Evolutionary conservation across 805 yeast genomes (phyloP).

Genomic region (Hanseniaspora vineae): DNA sequence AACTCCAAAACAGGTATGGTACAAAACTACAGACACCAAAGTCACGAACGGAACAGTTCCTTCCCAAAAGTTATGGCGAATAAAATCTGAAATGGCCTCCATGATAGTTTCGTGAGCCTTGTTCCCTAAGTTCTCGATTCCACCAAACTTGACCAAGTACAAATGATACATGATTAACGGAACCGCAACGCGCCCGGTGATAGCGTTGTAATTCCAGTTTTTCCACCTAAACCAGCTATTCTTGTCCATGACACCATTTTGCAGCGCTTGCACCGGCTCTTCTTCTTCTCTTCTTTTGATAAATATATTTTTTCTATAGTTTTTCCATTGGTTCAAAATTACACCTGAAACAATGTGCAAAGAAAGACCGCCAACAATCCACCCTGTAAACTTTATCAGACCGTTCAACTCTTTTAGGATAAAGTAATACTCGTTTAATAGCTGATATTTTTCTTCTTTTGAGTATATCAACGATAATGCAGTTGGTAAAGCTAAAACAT

Average conservation of each 20-base stretch:
- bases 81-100: not conserved
- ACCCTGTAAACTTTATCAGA: not conserved
- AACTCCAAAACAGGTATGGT: not conserved
- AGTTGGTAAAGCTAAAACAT: not conserved
- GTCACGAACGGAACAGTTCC: not conserved
- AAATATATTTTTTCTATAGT: not conserved
- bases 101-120: not conserved
- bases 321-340: not conserved
- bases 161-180: not conserved
- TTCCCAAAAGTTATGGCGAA: not conserved
- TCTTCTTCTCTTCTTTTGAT: not conserved
- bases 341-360: not conserved
- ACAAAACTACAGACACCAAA: not conserved
- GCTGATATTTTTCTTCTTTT: not conserved
- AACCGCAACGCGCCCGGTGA: not conserved
- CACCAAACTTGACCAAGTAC: not conserved
- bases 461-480: not conserved
- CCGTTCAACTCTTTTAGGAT: not conserved
- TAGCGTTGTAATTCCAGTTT: not conserved
- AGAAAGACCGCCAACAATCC: not conserved
- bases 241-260: no score
- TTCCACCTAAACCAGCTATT: not conserved
- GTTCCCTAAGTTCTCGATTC: not conserved
- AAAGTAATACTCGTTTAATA: not conserved
- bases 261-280: no score